Base-by-base conservation (phyloP, 2,329 filamentous ascomycete genomes). In the Xylariaceae sp. region DNA sequence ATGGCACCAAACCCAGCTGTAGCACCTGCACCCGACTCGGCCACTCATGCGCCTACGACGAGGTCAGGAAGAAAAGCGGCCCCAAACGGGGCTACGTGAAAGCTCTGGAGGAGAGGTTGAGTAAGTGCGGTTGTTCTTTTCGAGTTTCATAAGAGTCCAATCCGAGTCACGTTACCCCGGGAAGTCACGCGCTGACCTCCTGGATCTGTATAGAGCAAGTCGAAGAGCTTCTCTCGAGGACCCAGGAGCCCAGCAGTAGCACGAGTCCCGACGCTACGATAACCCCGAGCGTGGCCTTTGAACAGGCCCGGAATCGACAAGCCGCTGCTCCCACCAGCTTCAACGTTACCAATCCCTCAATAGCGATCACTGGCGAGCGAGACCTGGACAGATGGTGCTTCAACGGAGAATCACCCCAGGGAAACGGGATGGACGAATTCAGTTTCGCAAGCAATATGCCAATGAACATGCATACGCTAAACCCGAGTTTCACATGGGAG, bases 81-180 rank as follows among this genome's bases (percentile, higher is more conserved):
- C 92, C 92, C 2, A 96, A 96, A 78, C 83, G 92, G 72, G 92
- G 92, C 68, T 96, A 97, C 72, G 92, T 96, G 62, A 96, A 96
- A 79, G 88, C 92, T 61, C 77, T 97, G 67, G 94, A 97, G 75
- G 92, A 95, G 73, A 85, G 94, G 73, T 77, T 99, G 70, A 92
- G 92, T 96, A 81, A 77, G 88, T 77, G 60, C 54, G 77, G 59
- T 53, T 30, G 53, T 49, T 55, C 23, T 34, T 48, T 11, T 53
- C 18, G 13, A 35, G 39, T 51, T 34, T 45, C 51, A 30, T 34
- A 30, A 47, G 23, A 53, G 9, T 3, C 34, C 45, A 15, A 48
- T 58, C 30, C 23, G 34, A 48, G 13, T 23, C 54, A 47, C 17
- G 30, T 54, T 17, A 42, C 15, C 18, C 3, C 3, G n/a, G 50